phyloP scores from a whole-genome alignment of 805 yeast genomes.

The Ogataea nitratoaversa region DNA sequence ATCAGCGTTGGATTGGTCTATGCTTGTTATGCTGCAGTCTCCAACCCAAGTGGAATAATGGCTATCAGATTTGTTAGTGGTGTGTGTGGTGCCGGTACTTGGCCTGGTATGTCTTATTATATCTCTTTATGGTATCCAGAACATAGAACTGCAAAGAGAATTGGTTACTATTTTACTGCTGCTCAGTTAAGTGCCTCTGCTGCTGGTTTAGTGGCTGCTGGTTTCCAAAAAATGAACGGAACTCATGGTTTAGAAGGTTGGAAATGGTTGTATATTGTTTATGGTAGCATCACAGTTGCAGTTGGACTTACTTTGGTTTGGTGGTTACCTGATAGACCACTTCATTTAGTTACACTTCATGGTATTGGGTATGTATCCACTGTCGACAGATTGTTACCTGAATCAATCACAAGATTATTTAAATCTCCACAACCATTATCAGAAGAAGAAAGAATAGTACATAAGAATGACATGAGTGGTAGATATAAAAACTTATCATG shows the following conservation, averaged over 20 bases:
- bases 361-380: conserved; percentile 10
- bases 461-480: conserved; percentile 53
- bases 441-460: conserved; percentile 49
- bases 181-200: conserved; percentile 90
- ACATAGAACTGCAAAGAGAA: conserved; percentile 68
- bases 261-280: conserved; percentile 81
- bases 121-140: conserved; percentile 82
- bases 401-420: conserved; percentile 13
- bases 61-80: conserved; percentile 74
- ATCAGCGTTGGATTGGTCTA: conserved; percentile 75
- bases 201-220: conserved; percentile 83
- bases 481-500: conserved; percentile 48
- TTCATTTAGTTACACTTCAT: conserved; percentile 18
- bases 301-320: conserved; percentile 63
- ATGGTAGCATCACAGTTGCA: conserved; percentile 64
- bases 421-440: conserved; percentile 44
- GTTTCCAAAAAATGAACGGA: conserved; percentile 80
- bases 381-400: conserved; percentile 19
- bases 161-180: conserved; percentile 88
- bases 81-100: conserved; percentile 76
- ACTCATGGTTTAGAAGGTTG: conserved; percentile 69
- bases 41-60: conserved; percentile 54
- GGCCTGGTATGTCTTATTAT: conserved; percentile 90
- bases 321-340: conserved; percentile 87
- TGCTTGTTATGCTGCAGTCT: conserved; percentile 63